A percentile compares a stretch with the other conserved stretches of the same genome.
Evolutionary conservation across 2,329 filamentous ascomycete species (phyloP).

Genomic region (Penicillium sp.): DNA sequence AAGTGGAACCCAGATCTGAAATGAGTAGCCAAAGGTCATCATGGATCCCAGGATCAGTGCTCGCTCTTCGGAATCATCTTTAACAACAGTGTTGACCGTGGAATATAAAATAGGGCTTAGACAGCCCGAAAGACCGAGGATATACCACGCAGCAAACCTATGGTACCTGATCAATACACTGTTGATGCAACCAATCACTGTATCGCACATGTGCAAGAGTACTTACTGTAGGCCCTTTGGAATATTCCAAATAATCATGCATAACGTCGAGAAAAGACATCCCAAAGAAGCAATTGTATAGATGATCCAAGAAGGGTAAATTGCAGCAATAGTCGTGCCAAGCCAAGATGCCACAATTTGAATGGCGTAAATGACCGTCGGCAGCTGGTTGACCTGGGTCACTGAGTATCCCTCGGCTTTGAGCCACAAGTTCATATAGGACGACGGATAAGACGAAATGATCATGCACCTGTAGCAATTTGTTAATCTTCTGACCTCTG

Average conservation of each 20-base stretch:
- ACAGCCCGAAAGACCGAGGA: slow-evolving; percentile 42
- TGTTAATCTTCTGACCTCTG: neutral
- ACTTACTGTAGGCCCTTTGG: slow-evolving; percentile 48
- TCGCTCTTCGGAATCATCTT: slow-evolving; percentile 41
- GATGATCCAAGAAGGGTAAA: slow-evolving; percentile 52
- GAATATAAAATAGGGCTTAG: slow-evolving; percentile 46
- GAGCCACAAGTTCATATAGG: slow-evolving; percentile 56
- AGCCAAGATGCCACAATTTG: slow-evolving; percentile 51
- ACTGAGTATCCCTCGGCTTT: slow-evolving; percentile 51
- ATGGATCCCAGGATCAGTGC: slow-evolving; percentile 43
- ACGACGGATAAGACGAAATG: slow-evolving; percentile 45
- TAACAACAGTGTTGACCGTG: slow-evolving; percentile 46
- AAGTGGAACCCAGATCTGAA: slow-evolving; percentile 48
- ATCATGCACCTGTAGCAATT: slow-evolving; percentile 42
- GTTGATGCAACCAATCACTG: too few relatives aligned
- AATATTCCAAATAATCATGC: slow-evolving; percentile 53
- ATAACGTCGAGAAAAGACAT: slow-evolving; percentile 47
- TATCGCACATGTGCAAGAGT: too few relatives aligned
- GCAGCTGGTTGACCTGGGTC: slow-evolving; percentile 52
- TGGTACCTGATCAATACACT: neutral
- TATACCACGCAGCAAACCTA: slow-evolving; percentile 46
- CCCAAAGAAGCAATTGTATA: slow-evolving; percentile 45
- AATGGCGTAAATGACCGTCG: slow-evolving; percentile 51
- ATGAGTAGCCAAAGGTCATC: slow-evolving; percentile 51
- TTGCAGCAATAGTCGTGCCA: slow-evolving; percentile 52